Evolutionary conservation across 2,329 filamentous ascomycete species (phyloP), one percentile per base, ranked within the genome.

Genomic region (Triangularia setosa): DNA sequence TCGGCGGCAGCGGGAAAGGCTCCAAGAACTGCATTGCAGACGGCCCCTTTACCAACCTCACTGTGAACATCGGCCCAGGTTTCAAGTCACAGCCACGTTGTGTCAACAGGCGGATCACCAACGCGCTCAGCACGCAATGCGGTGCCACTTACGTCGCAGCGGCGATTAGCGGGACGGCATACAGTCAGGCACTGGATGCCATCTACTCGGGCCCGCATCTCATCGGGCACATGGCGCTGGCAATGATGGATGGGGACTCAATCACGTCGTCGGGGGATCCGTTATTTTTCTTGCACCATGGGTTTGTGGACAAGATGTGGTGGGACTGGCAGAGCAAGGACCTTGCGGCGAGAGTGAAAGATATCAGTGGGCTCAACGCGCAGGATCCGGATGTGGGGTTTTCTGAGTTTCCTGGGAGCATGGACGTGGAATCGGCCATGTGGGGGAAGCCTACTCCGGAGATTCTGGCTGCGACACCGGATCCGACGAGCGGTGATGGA

Each of bases 21-120:
- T 12, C 56, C 1, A 66, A 68, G n/a, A 69, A 69, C 6, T 79
- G 76, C 66, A 72, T 79, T 25, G 48, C 65, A 0, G 71, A 75
- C 33, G 77, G 77, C 1, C 74, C 75, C 0, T 78, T 79, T 66
- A 67, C 67, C 8, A 75, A 77, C 64, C 61, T 74, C 56, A 73
- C 71, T 0, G 69, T 77, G 23, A 72, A 73, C 30, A 71, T 76
- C 54, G 67, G 69, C 11, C 69, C 70, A 21, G 71, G 72, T 25
- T 59, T 69, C n/a, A 65, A 40, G 14, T 24, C 52, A 60, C n/a
- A 64, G 58, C 60, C 68, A 2, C 70, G 71, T 63, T 74, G 72
- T 60, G 67, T 74, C 61, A 65, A 70, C 27, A 65, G 73, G 5
- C 33, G 18, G 0, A 64, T 74, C 27, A 73, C 67, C 61, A 69